Evolutionary conservation across 2,329 filamentous ascomycete species (phyloP), one percentile per base, ranked within the genome.

Genomic region (Fusarium nelsonii): DNA sequence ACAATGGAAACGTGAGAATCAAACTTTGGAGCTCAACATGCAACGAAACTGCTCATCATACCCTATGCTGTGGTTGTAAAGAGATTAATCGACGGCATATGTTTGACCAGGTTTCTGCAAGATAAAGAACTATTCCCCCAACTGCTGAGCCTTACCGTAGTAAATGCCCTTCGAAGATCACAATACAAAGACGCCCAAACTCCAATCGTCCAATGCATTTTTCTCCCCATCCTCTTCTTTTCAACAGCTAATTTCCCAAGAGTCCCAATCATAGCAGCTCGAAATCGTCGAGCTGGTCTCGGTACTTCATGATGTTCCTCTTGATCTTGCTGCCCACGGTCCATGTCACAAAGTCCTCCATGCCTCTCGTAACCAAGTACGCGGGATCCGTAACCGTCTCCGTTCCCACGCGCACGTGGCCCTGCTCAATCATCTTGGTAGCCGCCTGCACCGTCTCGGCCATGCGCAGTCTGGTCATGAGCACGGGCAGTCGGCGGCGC

Each of bases 271-370:
- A 96, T 74, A 97, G 82, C 77, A 97, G 82, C 82, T 98, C 95
- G 77, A 97, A 98, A 81, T 98, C 95, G 81, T 98, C 95, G 81
- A 97, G 81, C 84, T 97, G 93, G 80, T 97, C 94, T 74, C 93
- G 89, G 79, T 97, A 98, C 81, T 92, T 93, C 88, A 97, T 90
- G 69, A 97, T 97, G 78, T 94, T 96, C 77, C 92, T 88, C 91
- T 97, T 97, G 79, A 98, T 94, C 91, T 97, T 97, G 81, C 93
- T 97, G 63, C 93, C 93, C 75, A 97, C 92, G 11, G 95, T 91
- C 95, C 95, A 98, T 1, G 95, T 97, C 18, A 98, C 92, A 78
- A 97, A 97, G 81, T 98, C 95, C 81, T 98, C 95, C 87, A 97
- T 93, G 65, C 89, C 92, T 70, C 94, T 86, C 37, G 93, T 96